A percentile compares a stretch with the other conserved stretches of the same genome.
Evolutionary conservation across 139 green algal genomes (phyloP).

Genomic region (Gonium pectorale): DNA sequence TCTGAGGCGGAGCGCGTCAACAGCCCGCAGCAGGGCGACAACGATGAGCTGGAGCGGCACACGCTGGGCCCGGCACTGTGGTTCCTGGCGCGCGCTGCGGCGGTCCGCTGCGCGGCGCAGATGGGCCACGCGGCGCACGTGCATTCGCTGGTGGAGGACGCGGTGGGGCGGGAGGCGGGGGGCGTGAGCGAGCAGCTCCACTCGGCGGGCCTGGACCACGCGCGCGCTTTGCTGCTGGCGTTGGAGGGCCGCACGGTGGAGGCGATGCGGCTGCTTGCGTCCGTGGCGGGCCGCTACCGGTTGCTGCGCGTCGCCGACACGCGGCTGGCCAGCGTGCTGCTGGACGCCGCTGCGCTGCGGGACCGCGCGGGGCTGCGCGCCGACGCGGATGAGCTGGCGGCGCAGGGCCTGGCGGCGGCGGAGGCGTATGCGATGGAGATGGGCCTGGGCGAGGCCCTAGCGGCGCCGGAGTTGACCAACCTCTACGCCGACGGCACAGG

Average conservation of each 20-base stretch:
- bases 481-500: slow-evolving; percentile 47
- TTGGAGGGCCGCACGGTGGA: slow-evolving; percentile 30
- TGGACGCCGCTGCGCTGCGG: slow-evolving; percentile 37
- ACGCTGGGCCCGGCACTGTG: slow-evolving; percentile 41
- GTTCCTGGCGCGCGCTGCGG: slow-evolving; percentile 28
- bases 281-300: slow-evolving; percentile 19
- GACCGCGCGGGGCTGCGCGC: slow-evolving; percentile 48
- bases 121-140: slow-evolving; percentile 37
- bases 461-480: slow-evolving; percentile 56
- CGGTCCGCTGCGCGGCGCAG: slow-evolving; percentile 15
- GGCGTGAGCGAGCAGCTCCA: slow-evolving; percentile 4
- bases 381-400: slow-evolving; percentile 29
- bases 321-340: slow-evolving; percentile 27
- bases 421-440: slow-evolving; percentile 25
- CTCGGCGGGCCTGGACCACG: slow-evolving; percentile 9
- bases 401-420: neutral
- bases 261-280: slow-evolving; percentile 42
- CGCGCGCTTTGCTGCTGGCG: slow-evolving; percentile 19
- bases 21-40: slow-evolving; percentile 42
- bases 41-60: slow-evolving; percentile 58
- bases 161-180: slow-evolving; percentile 2
- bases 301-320: slow-evolving; percentile 36
- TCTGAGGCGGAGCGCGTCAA: slow-evolving; percentile 27
- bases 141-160: neutral
- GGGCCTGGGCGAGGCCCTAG: slow-evolving; percentile 49